These are phyloP conservation scores for Shiraia bambusicola DNA, from an alignment of 2,329 filamentous ascomycete species.

Conservation along the genomic window DNA sequence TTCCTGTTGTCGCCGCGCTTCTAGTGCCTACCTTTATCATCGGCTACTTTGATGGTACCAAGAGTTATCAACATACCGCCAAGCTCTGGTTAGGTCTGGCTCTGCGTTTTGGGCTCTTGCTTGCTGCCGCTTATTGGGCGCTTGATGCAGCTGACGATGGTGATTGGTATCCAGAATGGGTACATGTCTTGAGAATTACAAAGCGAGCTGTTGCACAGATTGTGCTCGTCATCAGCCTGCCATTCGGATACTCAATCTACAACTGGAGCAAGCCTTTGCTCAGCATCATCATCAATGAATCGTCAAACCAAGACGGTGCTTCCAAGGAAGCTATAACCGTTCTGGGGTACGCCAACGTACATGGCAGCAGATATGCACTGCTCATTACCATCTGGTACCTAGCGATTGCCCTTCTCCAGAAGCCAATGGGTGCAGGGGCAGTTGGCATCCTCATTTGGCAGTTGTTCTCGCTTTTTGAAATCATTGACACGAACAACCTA, in stretches of 20 bases:
- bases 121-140: slow-evolving; percentile 82
- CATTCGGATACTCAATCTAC: slow-evolving; percentile 82
- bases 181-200: slow-evolving; percentile 64
- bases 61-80: slow-evolving; percentile 84
- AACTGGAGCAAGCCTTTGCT: slow-evolving; percentile 84
- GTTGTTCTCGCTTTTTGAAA: slow-evolving; percentile 72
- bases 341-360: slow-evolving; percentile 88
- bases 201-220: slow-evolving; percentile 79
- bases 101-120: slow-evolving; percentile 72
- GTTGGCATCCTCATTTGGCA: slow-evolving; percentile 84
- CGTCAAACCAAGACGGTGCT: slow-evolving; percentile 20
- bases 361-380: slow-evolving; percentile 86
- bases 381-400: slow-evolving; percentile 77
- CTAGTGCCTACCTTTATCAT: slow-evolving; percentile 74
- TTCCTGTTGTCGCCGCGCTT: slow-evolving; percentile 74
- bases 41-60: slow-evolving; percentile 77
- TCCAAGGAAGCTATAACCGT: slow-evolving; percentile 64
- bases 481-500: slow-evolving; percentile 62
- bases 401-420: slow-evolving; percentile 77
- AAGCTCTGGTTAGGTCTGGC: slow-evolving; percentile 80
- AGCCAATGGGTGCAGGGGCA: slow-evolving; percentile 89
- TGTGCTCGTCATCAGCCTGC: slow-evolving; percentile 75
- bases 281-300: slow-evolving; percentile 59
- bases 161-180: slow-evolving; percentile 67
- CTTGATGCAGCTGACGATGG: slow-evolving; percentile 86